A percentile compares a stretch with the other conserved stretches of the same genome.
Conservation (phyloP, 2,329 filamentous ascomycete species). For the Cordyceps javanica region DNA sequence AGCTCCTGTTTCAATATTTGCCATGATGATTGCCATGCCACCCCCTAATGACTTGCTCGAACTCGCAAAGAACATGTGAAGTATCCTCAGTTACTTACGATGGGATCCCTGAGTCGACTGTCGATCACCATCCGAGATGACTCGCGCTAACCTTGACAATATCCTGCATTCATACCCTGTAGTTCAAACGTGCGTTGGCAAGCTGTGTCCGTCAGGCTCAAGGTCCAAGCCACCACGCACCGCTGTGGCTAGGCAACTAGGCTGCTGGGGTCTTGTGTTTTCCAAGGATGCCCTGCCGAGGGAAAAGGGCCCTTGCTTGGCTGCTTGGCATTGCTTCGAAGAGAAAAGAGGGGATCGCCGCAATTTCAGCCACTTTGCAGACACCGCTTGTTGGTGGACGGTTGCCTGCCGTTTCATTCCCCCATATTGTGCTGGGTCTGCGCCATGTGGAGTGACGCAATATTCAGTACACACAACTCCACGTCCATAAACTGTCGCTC, state of each 20-base stretch:
- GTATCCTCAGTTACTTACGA: not conserved
- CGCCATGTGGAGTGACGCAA: not conserved
- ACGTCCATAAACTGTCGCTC: not conserved
- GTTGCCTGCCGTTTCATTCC: not conserved
- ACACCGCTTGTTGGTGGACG: constrained; percentile 11
- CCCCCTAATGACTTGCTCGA: not conserved
- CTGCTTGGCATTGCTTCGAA: not conserved
- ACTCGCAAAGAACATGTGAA: not conserved
- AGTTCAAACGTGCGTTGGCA: not conserved
- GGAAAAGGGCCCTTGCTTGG: not conserved
- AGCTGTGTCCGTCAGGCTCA: too few species aligned
- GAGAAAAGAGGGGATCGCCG: not conserved
- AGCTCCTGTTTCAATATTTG: too few species aligned
- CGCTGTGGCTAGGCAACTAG: not conserved
- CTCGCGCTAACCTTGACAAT: not conserved
- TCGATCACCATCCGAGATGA: not conserved
- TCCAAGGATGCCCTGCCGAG: not conserved
- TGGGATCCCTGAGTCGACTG: not conserved
- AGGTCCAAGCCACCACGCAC: not conserved
- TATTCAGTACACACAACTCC: not conserved
- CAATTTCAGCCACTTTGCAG: not conserved
- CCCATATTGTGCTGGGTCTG: not conserved
- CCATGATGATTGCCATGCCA: too few species aligned
- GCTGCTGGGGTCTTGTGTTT: not conserved
- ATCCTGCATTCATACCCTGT: not conserved